Percentiles rank a stretch among this genome's conserved stretches.
Evolutionary conservation across 345 rosid genomes (phyloP).

Genomic region (Eucalyptus pauciflora): DNA sequence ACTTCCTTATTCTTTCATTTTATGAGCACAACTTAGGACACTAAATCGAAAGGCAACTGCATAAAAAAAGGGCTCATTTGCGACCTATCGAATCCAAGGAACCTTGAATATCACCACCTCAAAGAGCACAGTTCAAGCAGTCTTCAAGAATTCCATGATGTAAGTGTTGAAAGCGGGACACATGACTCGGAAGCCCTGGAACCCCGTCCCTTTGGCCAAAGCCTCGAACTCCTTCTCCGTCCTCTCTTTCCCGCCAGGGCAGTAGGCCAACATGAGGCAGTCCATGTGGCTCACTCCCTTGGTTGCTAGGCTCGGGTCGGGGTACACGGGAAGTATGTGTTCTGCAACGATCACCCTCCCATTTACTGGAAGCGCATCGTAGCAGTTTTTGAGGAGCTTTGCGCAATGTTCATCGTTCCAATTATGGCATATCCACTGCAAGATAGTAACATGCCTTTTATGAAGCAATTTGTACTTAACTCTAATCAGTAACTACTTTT

Average conservation of each 20-base stretch:
- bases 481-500: background rate
- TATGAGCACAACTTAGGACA: too few relatives aligned
- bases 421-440: conserved; percentile 80
- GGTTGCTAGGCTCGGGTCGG: conserved; percentile 55
- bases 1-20: background rate
- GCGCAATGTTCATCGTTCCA: conserved; percentile 72
- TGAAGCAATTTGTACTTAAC: background rate
- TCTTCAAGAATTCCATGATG: conserved; percentile 68
- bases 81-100: background rate
- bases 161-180: conserved; percentile 50
- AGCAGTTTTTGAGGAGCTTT: conserved; percentile 62
- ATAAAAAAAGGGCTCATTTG: background rate
- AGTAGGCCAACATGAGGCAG: conserved; percentile 76
- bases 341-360: conserved; percentile 77
- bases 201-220: conserved; percentile 68
- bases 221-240: conserved; percentile 67
- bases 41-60: background rate
- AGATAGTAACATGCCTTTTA: background rate
- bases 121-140: background rate
- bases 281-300: conserved; percentile 62
- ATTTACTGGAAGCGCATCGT: conserved; percentile 49
- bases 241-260: conserved; percentile 92
- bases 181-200: conserved; percentile 45
- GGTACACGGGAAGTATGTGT: conserved; percentile 62
- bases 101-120: background rate